These are phyloP conservation scores for Trametes cinnabarina DNA, from an alignment of 768 basidiomycete species.

Conservation along the genomic window DNA sequence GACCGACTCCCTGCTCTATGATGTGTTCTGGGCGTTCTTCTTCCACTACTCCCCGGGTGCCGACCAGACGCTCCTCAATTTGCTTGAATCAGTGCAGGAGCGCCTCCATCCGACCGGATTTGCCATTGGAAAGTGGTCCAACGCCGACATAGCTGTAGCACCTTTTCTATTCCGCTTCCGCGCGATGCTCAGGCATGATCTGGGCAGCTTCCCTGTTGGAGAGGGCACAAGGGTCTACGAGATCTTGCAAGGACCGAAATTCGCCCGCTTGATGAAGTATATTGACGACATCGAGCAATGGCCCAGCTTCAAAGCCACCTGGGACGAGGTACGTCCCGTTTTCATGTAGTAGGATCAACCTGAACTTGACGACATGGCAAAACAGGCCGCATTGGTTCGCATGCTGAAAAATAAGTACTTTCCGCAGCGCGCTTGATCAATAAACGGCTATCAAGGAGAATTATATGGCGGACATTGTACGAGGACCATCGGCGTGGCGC, in stretches of 20 bases:
- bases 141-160: constrained; percentile 58
- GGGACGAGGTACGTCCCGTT: constrained; percentile 44
- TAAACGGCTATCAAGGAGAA: too few species aligned
- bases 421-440: too few species aligned
- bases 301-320: constrained; percentile 55
- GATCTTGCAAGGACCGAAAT: constrained; percentile 44
- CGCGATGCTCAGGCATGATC: constrained; percentile 44
- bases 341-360: too few species aligned
- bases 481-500: too few species aligned
- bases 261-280: constrained; percentile 49
- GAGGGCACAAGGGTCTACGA: constrained; percentile 44
- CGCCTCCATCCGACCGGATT: constrained; percentile 49
- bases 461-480: too few species aligned
- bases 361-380: too few species aligned
- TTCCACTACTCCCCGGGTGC: constrained; percentile 35
- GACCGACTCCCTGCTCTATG: constrained; percentile 41
- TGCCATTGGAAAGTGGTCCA: constrained; percentile 46
- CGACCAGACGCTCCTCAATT: constrained; percentile 38
- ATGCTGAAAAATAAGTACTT: too few species aligned
- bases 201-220: constrained; percentile 51
- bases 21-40: constrained; percentile 32
- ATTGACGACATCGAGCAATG: constrained; percentile 44
- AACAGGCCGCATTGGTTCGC: too few species aligned
- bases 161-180: constrained; percentile 57
- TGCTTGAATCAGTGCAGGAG: constrained; percentile 48